Evolutionary conservation across 148 eudicot species (phyloP).

Genomic region (Rhododendron molle): DNA sequence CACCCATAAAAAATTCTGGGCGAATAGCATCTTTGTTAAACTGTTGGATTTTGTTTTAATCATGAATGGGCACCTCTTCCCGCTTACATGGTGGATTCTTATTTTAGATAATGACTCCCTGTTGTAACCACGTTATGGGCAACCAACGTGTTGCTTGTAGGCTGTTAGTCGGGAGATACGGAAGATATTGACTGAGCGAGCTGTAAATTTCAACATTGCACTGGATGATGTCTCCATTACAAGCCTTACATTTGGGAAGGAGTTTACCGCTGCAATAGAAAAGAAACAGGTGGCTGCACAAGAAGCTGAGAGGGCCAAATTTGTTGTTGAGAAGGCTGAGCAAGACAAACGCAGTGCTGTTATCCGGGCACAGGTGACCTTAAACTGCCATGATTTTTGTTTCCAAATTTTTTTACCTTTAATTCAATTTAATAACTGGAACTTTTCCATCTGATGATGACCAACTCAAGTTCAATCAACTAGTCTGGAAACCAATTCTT

Average conservation of each 20-base stretch:
- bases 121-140: neutral
- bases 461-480: neutral
- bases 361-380: slow-evolving; percentile 77
- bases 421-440: neutral
- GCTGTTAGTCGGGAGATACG: slow-evolving; percentile 80
- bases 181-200: slow-evolving; percentile 74
- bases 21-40: neutral
- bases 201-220: slow-evolving; percentile 76
- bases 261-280: slow-evolving; percentile 94
- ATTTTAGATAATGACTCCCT: neutral
- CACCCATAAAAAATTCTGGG: neutral
- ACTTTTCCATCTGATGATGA: neutral
- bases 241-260: slow-evolving; percentile 76
- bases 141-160: slow-evolving; percentile 26
- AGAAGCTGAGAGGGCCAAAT: slow-evolving; percentile 82
- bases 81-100: neutral
- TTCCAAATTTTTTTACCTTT: neutral
- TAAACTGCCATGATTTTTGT: neutral
- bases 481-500: neutral
- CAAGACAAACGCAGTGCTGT: slow-evolving; percentile 77
- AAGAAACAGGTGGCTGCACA: slow-evolving; percentile 92
- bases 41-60: neutral
- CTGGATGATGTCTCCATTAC: slow-evolving; percentile 94
- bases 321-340: slow-evolving; percentile 76
- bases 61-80: neutral